Conservation (phyloP, 2,329 filamentous ascomycete genomes). For the Exophiala mesophila region DNA sequence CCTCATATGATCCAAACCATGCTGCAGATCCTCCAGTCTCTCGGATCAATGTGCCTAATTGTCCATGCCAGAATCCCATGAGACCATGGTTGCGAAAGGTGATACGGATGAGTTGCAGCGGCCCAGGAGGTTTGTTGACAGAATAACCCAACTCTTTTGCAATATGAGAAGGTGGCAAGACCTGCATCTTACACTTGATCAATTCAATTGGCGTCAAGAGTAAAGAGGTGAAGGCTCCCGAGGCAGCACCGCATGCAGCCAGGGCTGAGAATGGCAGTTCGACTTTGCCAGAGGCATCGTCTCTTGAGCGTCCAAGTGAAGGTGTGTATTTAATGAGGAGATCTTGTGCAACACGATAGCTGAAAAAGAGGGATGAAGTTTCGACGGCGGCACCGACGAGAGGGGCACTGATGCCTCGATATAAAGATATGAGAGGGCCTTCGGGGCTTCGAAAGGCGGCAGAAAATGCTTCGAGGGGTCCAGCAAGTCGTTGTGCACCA, state of each 20-base stretch:
- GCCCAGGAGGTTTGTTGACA: slow-evolving; percentile 51
- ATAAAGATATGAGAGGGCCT: slow-evolving; percentile 73
- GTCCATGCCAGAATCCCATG: slow-evolving; percentile 88
- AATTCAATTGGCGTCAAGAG: slow-evolving; percentile 93
- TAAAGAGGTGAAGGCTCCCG: slow-evolving; percentile 83
- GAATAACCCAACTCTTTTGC: slow-evolving; percentile 34
- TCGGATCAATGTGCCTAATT: slow-evolving; percentile 85
- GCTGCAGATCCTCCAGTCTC: slow-evolving; percentile 90
- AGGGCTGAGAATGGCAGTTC: slow-evolving; percentile 68
- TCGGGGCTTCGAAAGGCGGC: slow-evolving; percentile 69
- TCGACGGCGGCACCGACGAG: slow-evolving; percentile 87
- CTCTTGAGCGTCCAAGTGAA: slow-evolving; percentile 27
- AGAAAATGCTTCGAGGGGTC: slow-evolving; percentile 82
- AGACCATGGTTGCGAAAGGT: slow-evolving; percentile 80
- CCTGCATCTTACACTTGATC: slow-evolving; percentile 98
- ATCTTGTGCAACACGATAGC: slow-evolving; percentile 65
- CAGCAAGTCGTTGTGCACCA: slow-evolving; percentile 42
- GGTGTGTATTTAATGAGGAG: slow-evolving; percentile 62
- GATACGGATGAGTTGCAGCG: slow-evolving; percentile 65
- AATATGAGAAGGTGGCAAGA: slow-evolving; percentile 44
- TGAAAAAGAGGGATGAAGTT: slow-evolving; percentile 88
- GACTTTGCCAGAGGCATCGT: slow-evolving; percentile 32
- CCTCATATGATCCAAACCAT: slow-evolving; percentile 93
- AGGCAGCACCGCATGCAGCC: slow-evolving; percentile 74
- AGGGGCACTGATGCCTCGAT: slow-evolving; percentile 88